Conservation (phyloP, 140 eudicot species). For the Oenanthe javanica region DNA sequence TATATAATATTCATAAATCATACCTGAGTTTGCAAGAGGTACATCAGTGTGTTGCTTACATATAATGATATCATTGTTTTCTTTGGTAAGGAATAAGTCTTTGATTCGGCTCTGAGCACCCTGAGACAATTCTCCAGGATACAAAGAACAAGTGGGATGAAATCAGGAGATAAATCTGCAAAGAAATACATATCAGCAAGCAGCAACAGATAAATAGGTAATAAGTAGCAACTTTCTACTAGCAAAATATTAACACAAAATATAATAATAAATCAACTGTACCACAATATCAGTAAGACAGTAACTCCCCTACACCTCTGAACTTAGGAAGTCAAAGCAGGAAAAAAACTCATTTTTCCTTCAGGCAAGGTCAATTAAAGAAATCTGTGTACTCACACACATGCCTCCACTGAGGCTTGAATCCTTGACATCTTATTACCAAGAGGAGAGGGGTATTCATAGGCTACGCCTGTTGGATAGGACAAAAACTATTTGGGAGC, state of each 20-base stretch:
- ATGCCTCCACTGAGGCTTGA: too few relatives aligned
- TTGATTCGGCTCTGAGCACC: conserved; percentile 65
- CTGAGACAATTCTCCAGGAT: conserved; percentile 68
- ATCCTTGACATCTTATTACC: too few relatives aligned
- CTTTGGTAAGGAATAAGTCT: conserved; percentile 46
- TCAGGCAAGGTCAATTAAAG: too few relatives aligned
- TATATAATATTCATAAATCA: neutral
- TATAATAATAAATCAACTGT: neutral
- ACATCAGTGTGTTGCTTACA: conserved; percentile 72
- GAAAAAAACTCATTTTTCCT: too few relatives aligned
- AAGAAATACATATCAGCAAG: neutral
- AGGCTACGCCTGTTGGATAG: too few relatives aligned
- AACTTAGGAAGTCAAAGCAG: too few relatives aligned
- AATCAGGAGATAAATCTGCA: conserved; percentile 48
- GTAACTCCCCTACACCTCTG: neutral
- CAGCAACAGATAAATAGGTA: neutral
- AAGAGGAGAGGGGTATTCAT: too few relatives aligned
- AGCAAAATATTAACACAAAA: neutral
- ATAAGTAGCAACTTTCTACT: neutral
- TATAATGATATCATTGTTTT: conserved; percentile 69
- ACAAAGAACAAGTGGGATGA: conserved; percentile 74
- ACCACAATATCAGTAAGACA: neutral
- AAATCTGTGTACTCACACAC: too few relatives aligned
- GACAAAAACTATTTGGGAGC: too few relatives aligned
- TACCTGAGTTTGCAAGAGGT: conserved; percentile 94